A percentile compares a stretch with the other conserved stretches of the same genome.
Evolutionary conservation across 257 asterid genomes (phyloP).

Genomic region (Hygrophila difformis): DNA sequence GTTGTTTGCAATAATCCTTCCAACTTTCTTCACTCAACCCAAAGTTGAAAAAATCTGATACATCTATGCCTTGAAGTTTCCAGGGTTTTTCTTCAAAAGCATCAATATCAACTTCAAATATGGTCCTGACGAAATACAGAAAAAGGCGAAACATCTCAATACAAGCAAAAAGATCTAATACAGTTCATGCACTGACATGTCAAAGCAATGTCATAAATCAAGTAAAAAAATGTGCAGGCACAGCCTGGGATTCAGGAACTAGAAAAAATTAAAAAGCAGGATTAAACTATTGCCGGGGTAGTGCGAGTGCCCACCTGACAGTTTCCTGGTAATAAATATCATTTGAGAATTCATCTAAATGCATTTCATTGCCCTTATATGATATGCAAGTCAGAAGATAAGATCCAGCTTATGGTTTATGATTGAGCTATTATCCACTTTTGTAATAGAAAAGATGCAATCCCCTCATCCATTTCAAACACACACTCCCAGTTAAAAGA

Average conservation of each 20-base stretch:
- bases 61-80: constrained; percentile 71
- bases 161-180: neutral
- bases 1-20: constrained; percentile 93
- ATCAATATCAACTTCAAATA: constrained; percentile 97
- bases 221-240: no score
- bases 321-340: neutral
- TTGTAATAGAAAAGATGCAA: no score
- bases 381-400: no score
- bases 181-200: neutral
- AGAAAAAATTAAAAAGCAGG: neutral
- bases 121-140: constrained; percentile 53
- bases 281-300: neutral
- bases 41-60: constrained; percentile 88
- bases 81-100: constrained; percentile 95
- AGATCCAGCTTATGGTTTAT: no score
- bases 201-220: no score
- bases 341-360: neutral
- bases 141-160: neutral
- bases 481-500: no score
- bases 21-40: constrained; percentile 89
- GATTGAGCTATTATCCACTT: no score
- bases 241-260: no score
- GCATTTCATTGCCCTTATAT: no score
- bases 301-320: neutral
- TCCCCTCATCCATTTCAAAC: no score